Conservation (phyloP, 2,329 filamentous ascomycete genomes). For the Pyricularia pennisetigena region DNA sequence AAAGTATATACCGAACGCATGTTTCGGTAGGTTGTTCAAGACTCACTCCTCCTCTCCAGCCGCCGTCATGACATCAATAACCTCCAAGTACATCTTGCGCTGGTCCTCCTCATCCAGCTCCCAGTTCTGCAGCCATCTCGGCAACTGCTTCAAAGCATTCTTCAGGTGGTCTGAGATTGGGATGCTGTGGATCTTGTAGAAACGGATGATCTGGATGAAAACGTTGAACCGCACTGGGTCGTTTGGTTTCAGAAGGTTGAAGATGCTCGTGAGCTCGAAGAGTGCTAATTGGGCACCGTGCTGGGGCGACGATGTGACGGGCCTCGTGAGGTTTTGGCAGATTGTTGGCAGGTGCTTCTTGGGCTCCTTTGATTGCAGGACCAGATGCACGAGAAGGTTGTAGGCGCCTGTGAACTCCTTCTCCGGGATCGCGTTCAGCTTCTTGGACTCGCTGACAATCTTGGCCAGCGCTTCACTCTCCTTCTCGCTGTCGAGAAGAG, state of each 20-base stretch:
- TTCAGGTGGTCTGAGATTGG: constrained; percentile 74
- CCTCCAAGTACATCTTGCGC: constrained; percentile 73
- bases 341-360: constrained; percentile 80
- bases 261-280: constrained; percentile 85
- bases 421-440: constrained; percentile 79
- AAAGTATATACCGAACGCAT: background rate
- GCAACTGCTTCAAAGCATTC: constrained; percentile 73
- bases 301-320: constrained; percentile 73
- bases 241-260: constrained; percentile 77
- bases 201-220: constrained; percentile 76
- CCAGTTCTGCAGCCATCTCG: constrained; percentile 77
- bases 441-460: constrained; percentile 69
- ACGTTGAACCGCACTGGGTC: constrained; percentile 83
- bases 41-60: constrained; percentile 67
- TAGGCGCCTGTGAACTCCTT: constrained; percentile 95
- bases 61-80: constrained; percentile 72
- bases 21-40: background rate
- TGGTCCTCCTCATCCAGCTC: constrained; percentile 71
- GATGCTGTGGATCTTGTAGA: constrained; percentile 58
- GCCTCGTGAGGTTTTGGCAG: constrained; percentile 81
- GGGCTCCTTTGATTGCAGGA: constrained; percentile 75
- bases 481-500: constrained; percentile 62
- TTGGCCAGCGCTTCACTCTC: constrained; percentile 86
- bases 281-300: constrained; percentile 82
- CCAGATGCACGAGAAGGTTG: constrained; percentile 91